A percentile compares a stretch with the other conserved stretches of the same genome.
Conservation (phyloP, 495 filamentous ascomycete species). For the Staphylotrichum longicolle region DNA sequence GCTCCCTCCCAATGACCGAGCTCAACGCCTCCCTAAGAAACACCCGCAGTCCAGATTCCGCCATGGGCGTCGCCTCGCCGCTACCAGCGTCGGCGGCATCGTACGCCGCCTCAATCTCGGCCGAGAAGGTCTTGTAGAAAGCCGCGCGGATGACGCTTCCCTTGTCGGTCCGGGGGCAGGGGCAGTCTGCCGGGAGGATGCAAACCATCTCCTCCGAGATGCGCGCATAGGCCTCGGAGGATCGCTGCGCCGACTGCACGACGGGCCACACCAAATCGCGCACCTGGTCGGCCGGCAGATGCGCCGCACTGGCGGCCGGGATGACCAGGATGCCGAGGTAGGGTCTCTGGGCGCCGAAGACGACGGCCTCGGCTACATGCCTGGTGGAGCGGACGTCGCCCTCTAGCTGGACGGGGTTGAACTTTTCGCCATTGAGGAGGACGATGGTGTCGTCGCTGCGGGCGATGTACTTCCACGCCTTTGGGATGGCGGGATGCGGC, state of each 20-base stretch:
- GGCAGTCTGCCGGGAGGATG: conserved; percentile 37
- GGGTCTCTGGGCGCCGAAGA: conserved; percentile 53
- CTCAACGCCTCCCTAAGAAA: background rate
- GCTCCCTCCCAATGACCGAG: conserved; percentile 2
- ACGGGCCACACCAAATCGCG: background rate
- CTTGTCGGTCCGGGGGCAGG: conserved; percentile 54
- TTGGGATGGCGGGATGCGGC: conserved; percentile 56
- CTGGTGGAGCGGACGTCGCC: background rate
- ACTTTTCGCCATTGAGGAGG: conserved; percentile 67
- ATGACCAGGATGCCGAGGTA: background rate
- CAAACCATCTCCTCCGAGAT: conserved; percentile 52
- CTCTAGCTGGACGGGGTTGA: conserved; percentile 50
- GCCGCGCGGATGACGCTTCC: conserved; percentile 55
- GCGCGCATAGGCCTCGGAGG: conserved; percentile 44
- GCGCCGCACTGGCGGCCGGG: background rate
- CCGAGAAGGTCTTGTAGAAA: conserved; percentile 46
- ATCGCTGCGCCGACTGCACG: background rate
- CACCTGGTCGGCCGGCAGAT: background rate
- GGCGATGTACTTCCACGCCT: conserved; percentile 63
- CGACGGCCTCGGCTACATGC: conserved; percentile 38
- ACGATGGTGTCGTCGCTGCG: conserved; percentile 64
- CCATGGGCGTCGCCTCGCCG: no score
- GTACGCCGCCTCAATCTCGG: conserved; percentile 50
- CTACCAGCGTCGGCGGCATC: conserved; percentile 32
- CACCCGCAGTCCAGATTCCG: background rate